Evolutionary conservation across 345 rosid species (phyloP), one percentile per base, ranked within the genome.

Genomic region (Passiflora organensis): DNA sequence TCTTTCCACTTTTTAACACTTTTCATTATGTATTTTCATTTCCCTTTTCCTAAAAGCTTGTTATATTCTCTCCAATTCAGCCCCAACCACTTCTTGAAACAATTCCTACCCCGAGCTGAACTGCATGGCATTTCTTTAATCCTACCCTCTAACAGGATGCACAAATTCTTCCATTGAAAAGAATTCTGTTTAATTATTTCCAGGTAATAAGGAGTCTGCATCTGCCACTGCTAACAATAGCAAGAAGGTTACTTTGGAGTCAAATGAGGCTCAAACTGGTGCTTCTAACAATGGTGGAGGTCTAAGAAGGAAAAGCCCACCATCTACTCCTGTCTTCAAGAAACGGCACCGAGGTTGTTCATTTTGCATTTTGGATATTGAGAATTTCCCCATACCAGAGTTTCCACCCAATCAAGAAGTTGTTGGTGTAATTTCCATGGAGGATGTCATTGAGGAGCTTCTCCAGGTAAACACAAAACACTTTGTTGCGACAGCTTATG

Each of bases 361-460:
- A 2, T 82, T 69, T 77, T 88, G 98, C 78, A 91, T 88, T 67
- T 61, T 91, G 81, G 96, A 86, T 59, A 58, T 91, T 25, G 89
- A 80, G 73, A 88, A 86, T 68, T 55, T 71, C 56, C 79, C 91
- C 5, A 60, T 86, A 54, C 93, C 87, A 15, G 80, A 81, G 59
- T 86, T 81, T 67, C 80, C 86, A 19, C 53, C 71, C 41, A 72
- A 73, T 76, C 93, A 88, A 69, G 79, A 79, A 64, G 96, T 82
- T 15, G 94, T 88, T 57, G 96, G 96, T 65, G 95, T 88, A 45
- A 91, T 91, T 61, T 74, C 88, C 51, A 82, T 88, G 98, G 98
- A 91, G 64, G 98, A 91, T 55, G 96, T 91, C 54, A 91, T 91
- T 36, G 93, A 91, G 80, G 98, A 91, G 75, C 96, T 91, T 78